phyloP scores from a whole-genome alignment of 768 basidiomycete genomes.

The Boletus edulis region DNA sequence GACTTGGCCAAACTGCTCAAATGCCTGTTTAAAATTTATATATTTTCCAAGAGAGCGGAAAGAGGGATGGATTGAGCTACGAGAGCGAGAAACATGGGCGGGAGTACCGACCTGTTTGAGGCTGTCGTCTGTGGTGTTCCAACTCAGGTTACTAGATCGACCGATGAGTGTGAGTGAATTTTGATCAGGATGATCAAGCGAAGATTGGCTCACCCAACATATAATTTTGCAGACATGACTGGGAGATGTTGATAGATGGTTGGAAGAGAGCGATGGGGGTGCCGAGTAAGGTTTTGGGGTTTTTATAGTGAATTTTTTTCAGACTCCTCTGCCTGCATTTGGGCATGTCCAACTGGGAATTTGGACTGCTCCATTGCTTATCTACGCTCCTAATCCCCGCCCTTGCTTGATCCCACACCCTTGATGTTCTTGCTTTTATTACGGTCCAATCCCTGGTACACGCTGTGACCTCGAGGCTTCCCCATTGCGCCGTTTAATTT shows the following conservation, averaged over 20 bases:
- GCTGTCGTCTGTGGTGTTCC: conserved; percentile 30
- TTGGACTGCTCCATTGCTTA: conserved; percentile 1
- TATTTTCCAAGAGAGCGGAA: neutral
- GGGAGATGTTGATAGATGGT: neutral
- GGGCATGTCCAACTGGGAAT: conserved; percentile 20
- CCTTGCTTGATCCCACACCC: neutral
- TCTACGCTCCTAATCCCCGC: conserved; percentile 1
- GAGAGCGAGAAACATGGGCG: neutral
- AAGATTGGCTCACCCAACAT: conserved; percentile 29
- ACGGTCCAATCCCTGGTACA: neutral
- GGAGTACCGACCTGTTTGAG: conserved; percentile 24
- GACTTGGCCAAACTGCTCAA: conserved; percentile 43
- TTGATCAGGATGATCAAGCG: neutral
- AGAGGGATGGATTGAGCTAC: conserved; percentile 8
- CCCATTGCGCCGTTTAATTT: neutral
- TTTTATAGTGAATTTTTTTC: conserved; percentile 32
- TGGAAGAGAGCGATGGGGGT: conserved; percentile 13
- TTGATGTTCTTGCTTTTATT: neutral
- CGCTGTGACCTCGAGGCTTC: conserved; percentile 14
- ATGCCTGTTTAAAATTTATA: conserved; percentile 33
- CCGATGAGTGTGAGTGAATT: neutral
- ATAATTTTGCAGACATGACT: conserved; percentile 32
- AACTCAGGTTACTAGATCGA: conserved; percentile 31
- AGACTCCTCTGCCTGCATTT: conserved; percentile 33
- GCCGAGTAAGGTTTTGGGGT: conserved; percentile 17